Evolutionary conservation across 345 rosid species (phyloP).

Genomic region (Salix viminalis): DNA sequence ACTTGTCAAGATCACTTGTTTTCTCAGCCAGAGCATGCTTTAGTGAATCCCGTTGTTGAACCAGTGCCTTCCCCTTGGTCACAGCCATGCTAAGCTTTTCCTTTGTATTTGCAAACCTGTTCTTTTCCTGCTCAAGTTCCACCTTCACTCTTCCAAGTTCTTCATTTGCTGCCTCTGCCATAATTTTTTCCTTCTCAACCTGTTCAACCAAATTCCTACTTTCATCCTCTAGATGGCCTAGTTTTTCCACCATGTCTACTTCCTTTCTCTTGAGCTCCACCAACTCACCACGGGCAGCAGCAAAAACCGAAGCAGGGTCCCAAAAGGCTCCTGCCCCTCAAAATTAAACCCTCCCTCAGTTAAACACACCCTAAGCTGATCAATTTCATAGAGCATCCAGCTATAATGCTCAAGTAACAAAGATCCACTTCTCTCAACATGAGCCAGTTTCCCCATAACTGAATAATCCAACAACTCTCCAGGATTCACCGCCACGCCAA

Average conservation of each 20-base stretch:
- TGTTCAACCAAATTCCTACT: conserved; percentile 55
- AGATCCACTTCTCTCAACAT: conserved; percentile 51
- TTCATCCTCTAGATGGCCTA: conserved; percentile 48
- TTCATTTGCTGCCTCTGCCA: conserved; percentile 32
- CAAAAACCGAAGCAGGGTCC: conserved; percentile 34
- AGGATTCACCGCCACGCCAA: conserved; percentile 49
- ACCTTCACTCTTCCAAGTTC: conserved; percentile 51
- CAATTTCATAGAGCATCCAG: conserved; percentile 53
- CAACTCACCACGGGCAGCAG: conserved; percentile 58
- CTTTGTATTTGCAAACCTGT: conserved; percentile 65
- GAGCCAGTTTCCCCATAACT: conserved; percentile 41
- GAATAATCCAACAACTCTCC: conserved; percentile 58
- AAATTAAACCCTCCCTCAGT: conserved; percentile 38
- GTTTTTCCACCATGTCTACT: conserved; percentile 37
- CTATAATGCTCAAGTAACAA: conserved; percentile 58
- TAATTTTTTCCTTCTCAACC: conserved; percentile 47
- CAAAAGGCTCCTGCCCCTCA: conserved; percentile 51
- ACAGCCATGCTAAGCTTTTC: conserved; percentile 97
- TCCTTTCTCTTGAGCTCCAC: conserved; percentile 58
- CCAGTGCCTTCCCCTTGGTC: conserved; percentile 87
- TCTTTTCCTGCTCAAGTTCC: conserved; percentile 82
- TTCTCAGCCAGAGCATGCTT: conserved; percentile 71
- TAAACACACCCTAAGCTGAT: conserved; percentile 66
- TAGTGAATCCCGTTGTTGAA: conserved; percentile 83
- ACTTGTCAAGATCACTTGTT: conserved; percentile 67